Evolutionary conservation across 2,329 filamentous ascomycete species (phyloP).

Genomic region (Hypomyces rosellus): DNA sequence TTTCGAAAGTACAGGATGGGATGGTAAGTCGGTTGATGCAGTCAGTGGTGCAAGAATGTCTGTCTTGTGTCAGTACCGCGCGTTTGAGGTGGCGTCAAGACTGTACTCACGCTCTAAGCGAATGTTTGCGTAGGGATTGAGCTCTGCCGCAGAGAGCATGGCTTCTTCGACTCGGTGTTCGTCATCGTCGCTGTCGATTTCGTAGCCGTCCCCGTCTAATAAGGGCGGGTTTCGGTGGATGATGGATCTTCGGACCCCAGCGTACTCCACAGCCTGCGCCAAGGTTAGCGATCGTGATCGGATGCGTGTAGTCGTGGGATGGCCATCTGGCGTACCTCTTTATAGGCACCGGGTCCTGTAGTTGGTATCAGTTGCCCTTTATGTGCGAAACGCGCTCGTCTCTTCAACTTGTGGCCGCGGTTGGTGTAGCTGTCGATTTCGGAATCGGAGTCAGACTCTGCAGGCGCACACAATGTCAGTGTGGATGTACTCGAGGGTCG

Average conservation of each 20-base stretch:
- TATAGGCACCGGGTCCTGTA: constrained; percentile 61
- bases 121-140: constrained; percentile 69
- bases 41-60: constrained; percentile 71
- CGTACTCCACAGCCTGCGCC: constrained; percentile 62
- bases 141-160: constrained; percentile 55
- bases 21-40: constrained; percentile 65
- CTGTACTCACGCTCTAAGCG: constrained; percentile 58
- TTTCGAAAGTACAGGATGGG: constrained; percentile 66
- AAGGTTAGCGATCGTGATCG: constrained; percentile 19
- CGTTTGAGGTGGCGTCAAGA: not conserved
- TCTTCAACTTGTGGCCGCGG: constrained; percentile 74
- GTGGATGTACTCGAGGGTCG: not conserved
- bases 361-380: constrained; percentile 63
- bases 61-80: constrained; percentile 32
- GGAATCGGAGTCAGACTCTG: constrained; percentile 75
- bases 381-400: constrained; percentile 63
- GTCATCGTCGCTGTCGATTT: constrained; percentile 67
- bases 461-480: constrained; percentile 17
- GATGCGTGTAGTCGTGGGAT: not conserved
- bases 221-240: constrained; percentile 67
- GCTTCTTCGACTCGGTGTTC: constrained; percentile 58
- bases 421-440: constrained; percentile 64
- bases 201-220: constrained; percentile 72
- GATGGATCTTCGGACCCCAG: constrained; percentile 65
- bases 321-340: constrained; percentile 48